Conservation (phyloP, 1,284 basidiomycete species). For the Microbotryum intermedium region DNA sequence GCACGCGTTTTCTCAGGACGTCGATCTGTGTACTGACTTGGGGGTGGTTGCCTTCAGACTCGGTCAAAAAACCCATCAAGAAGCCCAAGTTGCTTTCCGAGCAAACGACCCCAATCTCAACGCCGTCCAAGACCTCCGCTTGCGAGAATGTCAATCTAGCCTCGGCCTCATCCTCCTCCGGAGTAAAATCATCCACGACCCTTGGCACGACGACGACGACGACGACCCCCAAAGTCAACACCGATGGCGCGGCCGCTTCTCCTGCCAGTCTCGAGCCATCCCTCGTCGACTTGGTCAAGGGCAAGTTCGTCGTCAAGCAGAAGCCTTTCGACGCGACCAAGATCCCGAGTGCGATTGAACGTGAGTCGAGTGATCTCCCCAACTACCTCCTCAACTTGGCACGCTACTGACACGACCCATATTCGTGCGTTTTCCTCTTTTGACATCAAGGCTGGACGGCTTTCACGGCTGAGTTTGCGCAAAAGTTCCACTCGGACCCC, state of each 20-base stretch:
- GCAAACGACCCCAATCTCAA: too few species aligned
- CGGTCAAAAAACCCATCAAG: too few species aligned
- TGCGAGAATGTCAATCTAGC: conserved; percentile 2
- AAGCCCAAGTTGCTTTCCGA: too few species aligned
- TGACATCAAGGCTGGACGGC: conserved; percentile 48
- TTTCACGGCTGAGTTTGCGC: too few species aligned
- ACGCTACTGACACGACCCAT: conserved; percentile 11
- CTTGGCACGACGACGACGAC: neutral
- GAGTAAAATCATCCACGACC: too few species aligned
- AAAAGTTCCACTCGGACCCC: too few species aligned
- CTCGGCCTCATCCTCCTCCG: neutral
- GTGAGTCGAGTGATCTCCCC: conserved; percentile 41
- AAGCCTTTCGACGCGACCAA: conserved; percentile 64
- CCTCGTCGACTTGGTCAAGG: conserved; percentile 44
- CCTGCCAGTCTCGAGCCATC: conserved; percentile 7
- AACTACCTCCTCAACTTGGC: neutral
- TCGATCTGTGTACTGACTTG: too few species aligned
- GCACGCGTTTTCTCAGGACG: too few species aligned
- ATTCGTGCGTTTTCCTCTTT: conserved; percentile 11
- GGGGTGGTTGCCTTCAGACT: too few species aligned
- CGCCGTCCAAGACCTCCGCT: too few species aligned
- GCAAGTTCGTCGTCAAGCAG: conserved; percentile 68
- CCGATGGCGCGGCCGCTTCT: neutral
- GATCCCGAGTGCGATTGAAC: conserved; percentile 69
- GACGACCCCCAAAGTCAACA: neutral